These are phyloP conservation scores for Colletotrichum lupini DNA, from an alignment of 2,329 filamentous ascomycete genomes.

Conservation along the genomic window DNA sequence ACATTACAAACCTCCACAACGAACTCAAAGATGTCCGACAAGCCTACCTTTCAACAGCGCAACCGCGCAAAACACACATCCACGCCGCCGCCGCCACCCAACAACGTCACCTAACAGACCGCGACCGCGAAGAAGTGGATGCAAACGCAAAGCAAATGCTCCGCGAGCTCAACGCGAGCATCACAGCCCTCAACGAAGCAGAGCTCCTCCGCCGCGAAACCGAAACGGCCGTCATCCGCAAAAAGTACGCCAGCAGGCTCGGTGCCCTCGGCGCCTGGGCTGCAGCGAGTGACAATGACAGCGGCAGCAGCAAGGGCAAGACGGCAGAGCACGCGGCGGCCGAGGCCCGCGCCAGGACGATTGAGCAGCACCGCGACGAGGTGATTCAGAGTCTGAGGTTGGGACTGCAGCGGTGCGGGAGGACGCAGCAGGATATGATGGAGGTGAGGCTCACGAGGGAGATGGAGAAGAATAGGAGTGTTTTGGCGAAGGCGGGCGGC, in stretches of 20 bases:
- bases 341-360: slow-evolving; percentile 75
- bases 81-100: slow-evolving; percentile 38
- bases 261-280: slow-evolving; percentile 75
- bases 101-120: slow-evolving; percentile 75
- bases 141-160: slow-evolving; percentile 87
- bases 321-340: slow-evolving; percentile 76
- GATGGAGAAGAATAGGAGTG: slow-evolving; percentile 88
- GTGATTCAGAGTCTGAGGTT: slow-evolving; percentile 85
- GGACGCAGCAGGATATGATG: slow-evolving; percentile 91
- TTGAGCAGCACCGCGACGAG: slow-evolving; percentile 80
- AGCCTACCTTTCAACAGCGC: slow-evolving; percentile 87
- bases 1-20: slow-evolving; percentile 82
- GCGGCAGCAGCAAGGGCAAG: slow-evolving; percentile 59
- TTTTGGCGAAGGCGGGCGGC: slow-evolving; percentile 76
- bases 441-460: slow-evolving; percentile 86
- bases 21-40: slow-evolving; percentile 88
- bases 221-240: slow-evolving; percentile 74
- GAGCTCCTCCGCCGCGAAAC: slow-evolving; percentile 86
- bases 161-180: slow-evolving; percentile 84
- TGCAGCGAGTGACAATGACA: slow-evolving; percentile 68
- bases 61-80: slow-evolving; percentile 67
- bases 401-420: slow-evolving; percentile 79
- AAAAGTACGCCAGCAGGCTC: slow-evolving; percentile 74
- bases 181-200: slow-evolving; percentile 82
- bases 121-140: slow-evolving; percentile 87